Evolutionary conservation across 2,329 filamentous ascomycete species (phyloP).

Genomic region (Macrophomina pseudophaseolina): DNA sequence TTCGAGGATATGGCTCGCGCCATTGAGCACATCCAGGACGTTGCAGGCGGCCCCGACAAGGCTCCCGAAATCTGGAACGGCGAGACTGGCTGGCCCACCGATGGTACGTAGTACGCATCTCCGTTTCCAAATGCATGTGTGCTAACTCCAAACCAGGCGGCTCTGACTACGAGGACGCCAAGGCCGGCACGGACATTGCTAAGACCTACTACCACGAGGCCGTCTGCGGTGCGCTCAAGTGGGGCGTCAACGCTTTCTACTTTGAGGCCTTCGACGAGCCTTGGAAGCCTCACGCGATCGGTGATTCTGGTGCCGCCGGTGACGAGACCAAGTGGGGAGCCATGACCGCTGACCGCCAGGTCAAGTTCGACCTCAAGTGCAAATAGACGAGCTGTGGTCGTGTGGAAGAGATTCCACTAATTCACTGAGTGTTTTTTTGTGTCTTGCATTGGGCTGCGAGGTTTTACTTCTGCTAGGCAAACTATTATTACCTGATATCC

Average conservation of each 20-base stretch:
- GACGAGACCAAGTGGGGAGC: constrained; percentile 74
- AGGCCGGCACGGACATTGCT: constrained; percentile 65
- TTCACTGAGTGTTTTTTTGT: background rate
- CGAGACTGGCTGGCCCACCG: constrained; percentile 71
- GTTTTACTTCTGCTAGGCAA: background rate
- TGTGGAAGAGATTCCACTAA: background rate
- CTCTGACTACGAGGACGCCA: constrained; percentile 64
- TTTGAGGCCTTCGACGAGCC: constrained; percentile 77
- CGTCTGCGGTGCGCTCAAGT: constrained; percentile 68
- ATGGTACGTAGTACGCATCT: constrained; percentile 39
- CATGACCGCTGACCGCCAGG: constrained; percentile 63
- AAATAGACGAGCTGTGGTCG: background rate
- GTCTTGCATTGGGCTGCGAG: constrained; percentile 1
- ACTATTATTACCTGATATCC: too few species aligned
- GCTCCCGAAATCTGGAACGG: constrained; percentile 69
- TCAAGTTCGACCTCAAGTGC: constrained; percentile 58
- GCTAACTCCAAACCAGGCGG: constrained; percentile 51
- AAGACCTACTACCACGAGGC: constrained; percentile 64
- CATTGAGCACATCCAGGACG: constrained; percentile 64
- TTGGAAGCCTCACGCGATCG: constrained; percentile 69
- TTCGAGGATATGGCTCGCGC: constrained; percentile 71
- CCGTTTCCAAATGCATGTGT: constrained; percentile 27
- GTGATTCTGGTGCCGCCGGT: constrained; percentile 65
- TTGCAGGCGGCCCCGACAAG: constrained; percentile 59
- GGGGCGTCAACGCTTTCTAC: constrained; percentile 72